Conservation (phyloP, 2,329 filamentous ascomycete species). For the Nemania abortiva region DNA sequence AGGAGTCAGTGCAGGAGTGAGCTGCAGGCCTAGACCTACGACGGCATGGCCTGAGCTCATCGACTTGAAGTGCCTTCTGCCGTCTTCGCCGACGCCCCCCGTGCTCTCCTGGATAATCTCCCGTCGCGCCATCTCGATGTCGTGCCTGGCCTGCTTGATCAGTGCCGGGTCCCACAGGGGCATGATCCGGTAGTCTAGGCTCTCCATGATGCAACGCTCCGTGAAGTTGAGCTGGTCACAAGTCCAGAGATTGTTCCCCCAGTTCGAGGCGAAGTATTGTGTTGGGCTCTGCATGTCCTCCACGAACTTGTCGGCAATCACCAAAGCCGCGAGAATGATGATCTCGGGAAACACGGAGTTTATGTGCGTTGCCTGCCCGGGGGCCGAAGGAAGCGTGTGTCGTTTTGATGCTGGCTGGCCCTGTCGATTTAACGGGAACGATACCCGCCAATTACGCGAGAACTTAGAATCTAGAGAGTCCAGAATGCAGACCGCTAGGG, state of each 20-base stretch:
- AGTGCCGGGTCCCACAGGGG: conserved; percentile 68
- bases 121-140: conserved; percentile 71
- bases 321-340: conserved; percentile 71
- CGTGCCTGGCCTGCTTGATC: conserved; percentile 69
- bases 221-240: conserved; percentile 73
- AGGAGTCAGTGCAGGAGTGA: conserved; percentile 59
- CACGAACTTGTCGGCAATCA: conserved; percentile 75
- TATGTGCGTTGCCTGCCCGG: conserved; percentile 61
- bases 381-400: conserved; percentile 61
- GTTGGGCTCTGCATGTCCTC: conserved; percentile 69
- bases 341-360: conserved; percentile 72
- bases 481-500: conserved; percentile 74
- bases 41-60: conserved; percentile 56
- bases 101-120: conserved; percentile 49
- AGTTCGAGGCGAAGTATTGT: conserved; percentile 64
- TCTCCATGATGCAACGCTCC: conserved; percentile 73
- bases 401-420: conserved; percentile 46
- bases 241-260: conserved; percentile 69
- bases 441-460: conserved; percentile 70
- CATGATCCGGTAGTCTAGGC: conserved; percentile 72
- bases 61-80: conserved; percentile 53
- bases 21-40: conserved; percentile 55
- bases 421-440: conserved; percentile 62
- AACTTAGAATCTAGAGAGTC: conserved; percentile 74
- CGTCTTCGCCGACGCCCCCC: conserved; percentile 30